Evolutionary conservation across 225 moss, liverwort and hornwort genomes (phyloP).

Genomic region (Neckera pumila): DNA sequence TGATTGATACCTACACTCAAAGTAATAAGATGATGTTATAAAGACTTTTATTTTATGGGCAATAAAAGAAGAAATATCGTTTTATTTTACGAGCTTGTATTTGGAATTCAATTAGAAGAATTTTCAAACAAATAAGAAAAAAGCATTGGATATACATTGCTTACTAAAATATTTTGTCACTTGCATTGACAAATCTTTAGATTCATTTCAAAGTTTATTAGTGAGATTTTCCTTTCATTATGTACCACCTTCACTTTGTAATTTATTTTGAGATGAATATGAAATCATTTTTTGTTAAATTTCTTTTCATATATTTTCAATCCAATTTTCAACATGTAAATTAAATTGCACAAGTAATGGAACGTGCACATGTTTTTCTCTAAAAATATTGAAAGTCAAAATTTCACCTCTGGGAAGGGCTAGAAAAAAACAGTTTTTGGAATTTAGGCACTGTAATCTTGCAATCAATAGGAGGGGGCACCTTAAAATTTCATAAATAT

Average conservation of each 20-base stretch:
- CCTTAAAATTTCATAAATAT: background rate
- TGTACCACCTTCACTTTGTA: background rate
- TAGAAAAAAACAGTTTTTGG: background rate
- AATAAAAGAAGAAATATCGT: background rate
- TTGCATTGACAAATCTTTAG: background rate
- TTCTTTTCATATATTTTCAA: background rate
- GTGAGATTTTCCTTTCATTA: background rate
- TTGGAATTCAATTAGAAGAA: background rate
- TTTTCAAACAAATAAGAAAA: background rate
- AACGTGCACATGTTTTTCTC: too few species aligned
- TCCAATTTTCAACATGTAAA: background rate
- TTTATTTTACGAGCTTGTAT: background rate
- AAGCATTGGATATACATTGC: background rate
- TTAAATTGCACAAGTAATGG: background rate
- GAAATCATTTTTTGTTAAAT: background rate
- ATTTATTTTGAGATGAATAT: background rate
- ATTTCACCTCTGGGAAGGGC: fast-evolving
- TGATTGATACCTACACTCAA: background rate
- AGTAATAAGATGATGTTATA: background rate
- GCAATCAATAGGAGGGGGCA: fast-evolving
- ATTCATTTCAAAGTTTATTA: background rate
- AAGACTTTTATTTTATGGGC: background rate
- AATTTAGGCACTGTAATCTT: background rate
- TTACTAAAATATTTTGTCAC: background rate
- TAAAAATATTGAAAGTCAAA: background rate